These are phyloP conservation scores for Aspergillus sp. DNA, from an alignment of 2,329 filamentous ascomycete genomes.

Conservation along the genomic window DNA sequence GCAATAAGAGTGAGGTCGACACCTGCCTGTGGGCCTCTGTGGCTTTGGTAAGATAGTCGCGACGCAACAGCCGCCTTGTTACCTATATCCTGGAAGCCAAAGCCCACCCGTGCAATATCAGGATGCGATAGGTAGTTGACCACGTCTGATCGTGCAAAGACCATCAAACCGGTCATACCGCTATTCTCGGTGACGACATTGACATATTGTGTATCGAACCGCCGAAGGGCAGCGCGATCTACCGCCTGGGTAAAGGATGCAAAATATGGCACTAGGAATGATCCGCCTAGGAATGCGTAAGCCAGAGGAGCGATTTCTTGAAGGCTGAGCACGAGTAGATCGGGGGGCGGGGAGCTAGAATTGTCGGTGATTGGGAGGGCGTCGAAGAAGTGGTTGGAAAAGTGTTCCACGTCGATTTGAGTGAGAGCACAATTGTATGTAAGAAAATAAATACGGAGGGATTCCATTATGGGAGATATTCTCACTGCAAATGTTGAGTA, in stretches of 20 bases:
- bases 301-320: constrained; percentile 88
- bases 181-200: constrained; percentile 71
- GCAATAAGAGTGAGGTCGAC: constrained; percentile 80
- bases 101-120: constrained; percentile 78
- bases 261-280: constrained; percentile 75
- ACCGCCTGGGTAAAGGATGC: constrained; percentile 69
- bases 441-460: constrained; percentile 71
- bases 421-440: constrained; percentile 87
- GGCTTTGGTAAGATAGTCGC: constrained; percentile 60
- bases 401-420: constrained; percentile 66
- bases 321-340: constrained; percentile 67
- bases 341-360: constrained; percentile 59
- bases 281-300: constrained; percentile 80
- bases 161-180: constrained; percentile 85
- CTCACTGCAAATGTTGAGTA: not conserved
- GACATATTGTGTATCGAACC: constrained; percentile 58
- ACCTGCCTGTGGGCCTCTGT: constrained; percentile 40
- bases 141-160: constrained; percentile 69
- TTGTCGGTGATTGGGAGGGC: constrained; percentile 50
- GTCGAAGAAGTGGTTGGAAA: constrained; percentile 69
- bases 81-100: constrained; percentile 84
- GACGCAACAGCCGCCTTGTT: constrained; percentile 92
- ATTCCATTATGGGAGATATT: constrained; percentile 35
- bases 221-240: constrained; percentile 61
- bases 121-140: constrained; percentile 61